Conservation (phyloP, 2,329 filamentous ascomycete genomes). For the Sporothrix curviconia region DNA sequence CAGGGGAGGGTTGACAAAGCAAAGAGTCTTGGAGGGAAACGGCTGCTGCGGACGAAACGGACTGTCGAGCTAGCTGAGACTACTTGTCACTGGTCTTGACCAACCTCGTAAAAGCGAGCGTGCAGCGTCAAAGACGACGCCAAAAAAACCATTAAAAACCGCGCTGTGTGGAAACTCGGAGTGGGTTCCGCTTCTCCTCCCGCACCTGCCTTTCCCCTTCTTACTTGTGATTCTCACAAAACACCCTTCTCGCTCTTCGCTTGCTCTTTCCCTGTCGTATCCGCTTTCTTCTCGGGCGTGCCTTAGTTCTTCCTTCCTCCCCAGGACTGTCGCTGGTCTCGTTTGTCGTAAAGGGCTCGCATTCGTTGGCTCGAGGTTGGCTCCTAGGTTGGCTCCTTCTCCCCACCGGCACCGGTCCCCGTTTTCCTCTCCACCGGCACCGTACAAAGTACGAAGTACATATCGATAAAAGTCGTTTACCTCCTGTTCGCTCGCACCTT, state of each 20-base stretch:
- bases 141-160: background rate
- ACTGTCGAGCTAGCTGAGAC: constrained; percentile 5
- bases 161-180: background rate
- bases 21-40: no score
- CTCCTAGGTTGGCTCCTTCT: no score
- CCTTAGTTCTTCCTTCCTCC: no score
- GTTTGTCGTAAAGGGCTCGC: background rate
- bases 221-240: background rate
- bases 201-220: background rate
- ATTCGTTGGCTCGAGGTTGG: background rate
- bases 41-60: constrained; percentile 5
- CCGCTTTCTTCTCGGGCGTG: no score
- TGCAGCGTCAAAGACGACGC: no score
- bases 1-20: background rate
- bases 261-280: background rate
- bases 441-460: background rate
- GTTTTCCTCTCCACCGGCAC: background rate
- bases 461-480: no score
- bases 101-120: constrained; percentile 5
- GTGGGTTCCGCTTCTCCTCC: background rate
- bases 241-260: background rate
- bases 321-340: background rate
- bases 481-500: background rate
- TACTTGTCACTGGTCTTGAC: background rate
- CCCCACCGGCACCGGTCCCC: constrained; percentile 1